Percentiles rank a stretch among this genome's conserved stretches.
Conservation (phyloP, 163 green algal genomes). For the Chlorella variabilis region DNA sequence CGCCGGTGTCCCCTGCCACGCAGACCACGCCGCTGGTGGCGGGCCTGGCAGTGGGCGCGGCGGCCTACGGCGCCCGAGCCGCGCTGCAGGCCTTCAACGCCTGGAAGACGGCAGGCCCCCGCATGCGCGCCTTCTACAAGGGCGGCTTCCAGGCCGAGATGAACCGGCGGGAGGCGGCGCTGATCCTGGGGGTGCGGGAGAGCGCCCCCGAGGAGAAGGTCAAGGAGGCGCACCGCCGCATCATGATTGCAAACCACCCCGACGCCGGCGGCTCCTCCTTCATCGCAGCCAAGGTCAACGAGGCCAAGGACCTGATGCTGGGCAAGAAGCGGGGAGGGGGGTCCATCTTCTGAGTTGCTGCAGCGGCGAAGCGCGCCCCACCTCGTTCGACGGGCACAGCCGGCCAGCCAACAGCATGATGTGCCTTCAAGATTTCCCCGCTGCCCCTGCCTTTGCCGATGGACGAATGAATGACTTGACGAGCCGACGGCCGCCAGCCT, state of each 20-base stretch:
- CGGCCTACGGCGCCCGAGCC: constrained; percentile 74
- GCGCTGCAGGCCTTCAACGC: constrained; percentile 72
- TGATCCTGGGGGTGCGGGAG: constrained; percentile 96
- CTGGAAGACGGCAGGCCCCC: constrained; percentile 63
- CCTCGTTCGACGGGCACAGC: too few relatives aligned
- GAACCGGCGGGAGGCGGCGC: constrained; percentile 91
- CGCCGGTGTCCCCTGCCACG: background rate
- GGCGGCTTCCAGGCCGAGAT: constrained; percentile 87
- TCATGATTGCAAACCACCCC: constrained; percentile 99
- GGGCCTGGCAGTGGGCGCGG: constrained; percentile 81
- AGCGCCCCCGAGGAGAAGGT: constrained; percentile 78
- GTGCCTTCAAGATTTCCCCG: too few relatives aligned
- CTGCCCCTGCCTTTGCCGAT: too few relatives aligned
- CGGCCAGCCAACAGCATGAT: too few relatives aligned
- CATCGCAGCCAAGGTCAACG: constrained; percentile 96
- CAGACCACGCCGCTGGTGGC: constrained; percentile 87
- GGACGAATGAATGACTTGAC: too few relatives aligned
- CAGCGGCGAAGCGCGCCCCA: too few relatives aligned
- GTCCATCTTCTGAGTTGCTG: constrained; percentile 42
- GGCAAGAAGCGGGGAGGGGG: constrained; percentile 59
- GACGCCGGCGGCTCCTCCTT: constrained; percentile 90
- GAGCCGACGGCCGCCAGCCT: background rate
- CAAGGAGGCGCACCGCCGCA: constrained; percentile 93
- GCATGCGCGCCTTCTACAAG: constrained; percentile 86
- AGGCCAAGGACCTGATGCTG: constrained; percentile 88